phyloP scores from a whole-genome alignment of 176 grass and related monocot species.

The Guadua angustifolia region DNA sequence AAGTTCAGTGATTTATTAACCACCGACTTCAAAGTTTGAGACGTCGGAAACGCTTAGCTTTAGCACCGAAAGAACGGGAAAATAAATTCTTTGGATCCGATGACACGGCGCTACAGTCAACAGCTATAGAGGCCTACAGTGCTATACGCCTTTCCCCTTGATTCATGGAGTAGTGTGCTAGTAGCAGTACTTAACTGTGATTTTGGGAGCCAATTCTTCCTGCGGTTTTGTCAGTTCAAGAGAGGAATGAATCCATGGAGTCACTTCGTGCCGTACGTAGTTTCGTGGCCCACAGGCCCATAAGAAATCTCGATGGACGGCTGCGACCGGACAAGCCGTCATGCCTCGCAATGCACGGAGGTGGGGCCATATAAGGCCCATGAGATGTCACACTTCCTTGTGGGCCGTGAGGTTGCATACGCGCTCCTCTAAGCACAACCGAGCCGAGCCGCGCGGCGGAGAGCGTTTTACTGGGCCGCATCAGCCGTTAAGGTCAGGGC shows the following conservation, averaged over 20 bases:
- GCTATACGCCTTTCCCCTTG: not conserved
- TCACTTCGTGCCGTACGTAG: not conserved
- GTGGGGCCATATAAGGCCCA: not conserved
- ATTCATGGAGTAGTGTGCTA: not conserved
- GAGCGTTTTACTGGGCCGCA: too few species aligned
- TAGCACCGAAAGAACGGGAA: not conserved
- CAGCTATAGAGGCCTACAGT: not conserved
- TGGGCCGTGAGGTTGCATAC: not conserved
- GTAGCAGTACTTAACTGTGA: not conserved
- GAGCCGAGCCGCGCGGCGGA: too few species aligned
- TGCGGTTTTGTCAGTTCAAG: not conserved
- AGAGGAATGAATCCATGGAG: not conserved
- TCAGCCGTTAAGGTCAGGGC: too few species aligned
- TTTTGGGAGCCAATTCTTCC: not conserved
- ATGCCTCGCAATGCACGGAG: not conserved
- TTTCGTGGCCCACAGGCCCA: not conserved
- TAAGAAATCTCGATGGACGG: not conserved
- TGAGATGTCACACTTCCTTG: too few species aligned
- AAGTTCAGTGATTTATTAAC: too few species aligned
- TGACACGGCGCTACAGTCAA: not conserved
- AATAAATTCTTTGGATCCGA: not conserved
- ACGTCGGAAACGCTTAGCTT: not conserved
- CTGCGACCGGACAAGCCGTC: not conserved
- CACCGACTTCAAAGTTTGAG: too few species aligned
- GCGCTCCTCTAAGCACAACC: not conserved